A percentile compares a stretch with the other conserved stretches of the same genome.
phyloP scores from a whole-genome alignment of 192 early-diverging fungal genomes.

The Coemansia sp. region DNA sequence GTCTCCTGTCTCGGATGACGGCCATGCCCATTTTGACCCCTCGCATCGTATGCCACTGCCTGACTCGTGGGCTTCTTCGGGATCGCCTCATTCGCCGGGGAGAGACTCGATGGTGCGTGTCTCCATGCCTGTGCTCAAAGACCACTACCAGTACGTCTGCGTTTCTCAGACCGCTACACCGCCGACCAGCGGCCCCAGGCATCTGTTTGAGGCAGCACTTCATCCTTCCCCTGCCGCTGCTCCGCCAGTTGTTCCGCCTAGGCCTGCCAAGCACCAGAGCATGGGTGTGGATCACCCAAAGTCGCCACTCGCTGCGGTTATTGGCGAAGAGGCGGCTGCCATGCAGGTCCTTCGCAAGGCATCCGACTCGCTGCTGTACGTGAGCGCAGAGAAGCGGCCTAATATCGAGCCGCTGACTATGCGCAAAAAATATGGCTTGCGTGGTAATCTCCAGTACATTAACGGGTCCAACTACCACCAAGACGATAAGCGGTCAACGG shows the following conservation, averaged over 20 bases:
- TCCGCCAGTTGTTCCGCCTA: slow-evolving; percentile 30
- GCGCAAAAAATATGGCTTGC: slow-evolving; percentile 57
- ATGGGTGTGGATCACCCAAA: slow-evolving; percentile 24
- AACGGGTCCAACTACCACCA: slow-evolving; percentile 21
- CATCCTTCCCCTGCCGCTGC: background rate
- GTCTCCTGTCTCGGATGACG: slow-evolving; percentile 22
- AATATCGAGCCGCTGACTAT: slow-evolving; percentile 50
- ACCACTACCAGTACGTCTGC: slow-evolving; percentile 11
- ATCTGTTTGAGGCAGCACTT: slow-evolving; percentile 4
- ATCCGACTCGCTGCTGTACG: slow-evolving; percentile 50
- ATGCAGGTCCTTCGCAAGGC: slow-evolving; percentile 53
- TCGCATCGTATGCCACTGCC: slow-evolving; percentile 36
- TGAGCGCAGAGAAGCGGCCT: slow-evolving; percentile 55
- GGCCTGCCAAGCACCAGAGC: slow-evolving; percentile 33
- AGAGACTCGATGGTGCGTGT: slow-evolving; percentile 42
- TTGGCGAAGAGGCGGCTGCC: slow-evolving; percentile 25
- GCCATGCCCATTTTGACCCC: slow-evolving; percentile 11
- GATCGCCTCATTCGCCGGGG: background rate
- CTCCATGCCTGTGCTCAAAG: slow-evolving; percentile 55
- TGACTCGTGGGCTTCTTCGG: slow-evolving; percentile 12
- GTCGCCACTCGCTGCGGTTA: slow-evolving; percentile 11
- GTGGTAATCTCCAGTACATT: slow-evolving; percentile 50
- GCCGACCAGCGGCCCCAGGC: slow-evolving; percentile 28
- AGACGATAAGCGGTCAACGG: background rate
- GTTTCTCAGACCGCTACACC: slow-evolving; percentile 28